These are phyloP conservation scores for Pythium rishiriense DNA, from an alignment of 352 stramenopile genomes.

Conservation along the genomic window DNA sequence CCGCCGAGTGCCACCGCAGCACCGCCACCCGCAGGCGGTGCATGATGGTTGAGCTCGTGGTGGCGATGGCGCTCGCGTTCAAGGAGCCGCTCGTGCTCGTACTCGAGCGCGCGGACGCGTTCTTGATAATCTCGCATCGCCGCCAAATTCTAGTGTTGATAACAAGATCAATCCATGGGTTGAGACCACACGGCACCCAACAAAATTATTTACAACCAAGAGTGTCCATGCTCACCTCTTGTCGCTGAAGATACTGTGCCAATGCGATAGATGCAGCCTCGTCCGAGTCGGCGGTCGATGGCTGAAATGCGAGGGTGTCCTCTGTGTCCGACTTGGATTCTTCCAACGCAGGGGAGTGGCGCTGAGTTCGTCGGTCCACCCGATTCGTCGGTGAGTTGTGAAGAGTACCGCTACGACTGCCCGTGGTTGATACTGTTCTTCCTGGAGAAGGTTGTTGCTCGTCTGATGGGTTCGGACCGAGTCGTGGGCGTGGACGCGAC, in stretches of 20 bases:
- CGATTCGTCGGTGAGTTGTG: background rate
- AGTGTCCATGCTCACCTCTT: slow-evolving; percentile 58
- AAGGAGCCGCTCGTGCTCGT: background rate
- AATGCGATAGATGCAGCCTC: slow-evolving; percentile 71
- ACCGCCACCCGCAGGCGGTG: background rate
- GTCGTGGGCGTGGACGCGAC: slow-evolving; percentile 26
- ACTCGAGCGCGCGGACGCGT: slow-evolving; percentile 28
- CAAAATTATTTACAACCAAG: too few species aligned
- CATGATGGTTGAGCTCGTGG: slow-evolving; percentile 4
- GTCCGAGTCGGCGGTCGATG: slow-evolving; percentile 28
- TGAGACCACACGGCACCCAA: background rate
- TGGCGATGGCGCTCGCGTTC: slow-evolving; percentile 13
- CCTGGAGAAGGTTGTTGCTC: background rate
- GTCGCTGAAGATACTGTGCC: slow-evolving; percentile 64
- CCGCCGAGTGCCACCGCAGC: slow-evolving; percentile 3
- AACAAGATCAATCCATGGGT: background rate
- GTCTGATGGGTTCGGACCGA: slow-evolving; percentile 19
- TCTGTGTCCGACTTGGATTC: slow-evolving; percentile 13
- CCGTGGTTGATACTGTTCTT: background rate
- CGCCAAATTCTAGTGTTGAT: slow-evolving; percentile 54
- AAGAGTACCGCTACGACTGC: background rate
- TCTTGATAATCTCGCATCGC: slow-evolving; percentile 64
- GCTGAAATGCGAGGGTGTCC: background rate
- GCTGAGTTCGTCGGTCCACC: background rate
- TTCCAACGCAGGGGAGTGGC: slow-evolving; percentile 10